phyloP scores from a whole-genome alignment of 352 stramenopile species.

The Globisporangium echinulatum region DNA sequence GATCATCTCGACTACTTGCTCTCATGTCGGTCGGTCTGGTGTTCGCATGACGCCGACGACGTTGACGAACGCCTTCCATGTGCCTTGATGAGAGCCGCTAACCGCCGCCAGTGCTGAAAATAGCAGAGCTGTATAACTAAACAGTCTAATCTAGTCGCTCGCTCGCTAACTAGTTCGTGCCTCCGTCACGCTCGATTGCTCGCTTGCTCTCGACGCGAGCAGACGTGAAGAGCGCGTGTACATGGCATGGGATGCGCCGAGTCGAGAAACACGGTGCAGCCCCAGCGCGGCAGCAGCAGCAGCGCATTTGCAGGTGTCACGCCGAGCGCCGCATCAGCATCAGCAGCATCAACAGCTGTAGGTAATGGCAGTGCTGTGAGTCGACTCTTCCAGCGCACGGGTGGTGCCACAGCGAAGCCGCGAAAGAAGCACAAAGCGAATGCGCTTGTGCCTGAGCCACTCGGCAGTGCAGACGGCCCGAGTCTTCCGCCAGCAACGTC shows the following conservation, averaged over 20 bases:
- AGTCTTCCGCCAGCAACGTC: neutral
- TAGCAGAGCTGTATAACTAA: too few species aligned
- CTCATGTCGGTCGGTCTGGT: neutral
- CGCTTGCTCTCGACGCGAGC: neutral
- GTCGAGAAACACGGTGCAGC: constrained; percentile 42
- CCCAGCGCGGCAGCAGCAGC: constrained; percentile 13
- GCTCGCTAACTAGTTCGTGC: neutral
- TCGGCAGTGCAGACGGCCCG: neutral
- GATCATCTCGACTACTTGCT: too few species aligned
- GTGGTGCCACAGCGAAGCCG: constrained; percentile 1
- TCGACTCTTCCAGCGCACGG: constrained; percentile 8
- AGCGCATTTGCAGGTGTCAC: constrained; percentile 21
- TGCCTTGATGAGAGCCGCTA: too few species aligned
- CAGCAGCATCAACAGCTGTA: neutral
- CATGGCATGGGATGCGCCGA: constrained; percentile 34
- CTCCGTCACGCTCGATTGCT: neutral
- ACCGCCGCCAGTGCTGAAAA: too few species aligned
- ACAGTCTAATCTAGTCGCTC: neutral
- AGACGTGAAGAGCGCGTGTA: neutral
- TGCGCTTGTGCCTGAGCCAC: constrained; percentile 31
- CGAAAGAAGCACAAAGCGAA: constrained; percentile 23
- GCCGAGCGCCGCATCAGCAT: neutral
- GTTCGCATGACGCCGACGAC: neutral
- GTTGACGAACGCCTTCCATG: too few species aligned
- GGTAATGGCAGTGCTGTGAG: neutral